Evolutionary conservation across 2,329 filamentous ascomycete genomes (phyloP).

Genomic region (Macrophomina tecta): DNA sequence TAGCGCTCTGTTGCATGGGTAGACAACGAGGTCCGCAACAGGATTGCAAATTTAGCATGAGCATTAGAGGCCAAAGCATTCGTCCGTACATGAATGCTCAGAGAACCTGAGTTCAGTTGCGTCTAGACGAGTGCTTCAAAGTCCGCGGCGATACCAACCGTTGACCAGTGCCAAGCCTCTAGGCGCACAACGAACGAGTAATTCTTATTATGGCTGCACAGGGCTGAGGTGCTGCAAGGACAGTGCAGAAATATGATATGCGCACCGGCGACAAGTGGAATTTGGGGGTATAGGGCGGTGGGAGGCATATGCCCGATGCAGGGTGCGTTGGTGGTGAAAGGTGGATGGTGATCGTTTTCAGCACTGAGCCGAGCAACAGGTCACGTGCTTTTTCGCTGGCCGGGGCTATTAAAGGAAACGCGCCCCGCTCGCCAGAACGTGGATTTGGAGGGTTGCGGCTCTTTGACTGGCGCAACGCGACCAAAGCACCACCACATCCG

Average conservation of each 20-base stretch:
- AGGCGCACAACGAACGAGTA: conserved; percentile 1
- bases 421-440: conserved; percentile 26
- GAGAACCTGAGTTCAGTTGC: too few relatives aligned
- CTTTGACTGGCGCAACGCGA: conserved; percentile 25
- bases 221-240: background rate
- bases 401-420: conserved; percentile 26
- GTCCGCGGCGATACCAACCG: too few relatives aligned
- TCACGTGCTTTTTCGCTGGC: conserved; percentile 7
- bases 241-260: background rate
- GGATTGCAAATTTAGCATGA: too few relatives aligned
- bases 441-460: conserved; percentile 27
- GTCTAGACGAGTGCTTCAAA: too few relatives aligned
- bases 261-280: background rate
- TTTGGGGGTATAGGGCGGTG: background rate
- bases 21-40: background rate
- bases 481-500: conserved; percentile 15
- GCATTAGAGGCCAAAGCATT: too few relatives aligned
- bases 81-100: too few relatives aligned
- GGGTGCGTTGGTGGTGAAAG: background rate
- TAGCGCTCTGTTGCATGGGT: conserved; percentile 19
- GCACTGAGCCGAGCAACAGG: conserved; percentile 9
- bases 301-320: conserved; percentile 4
- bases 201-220: background rate
- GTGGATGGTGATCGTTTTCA: conserved; percentile 14
- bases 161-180: conserved; percentile 3